Conservation (phyloP, 148 eudicot species). For the Hydrangea macrophylla region DNA sequence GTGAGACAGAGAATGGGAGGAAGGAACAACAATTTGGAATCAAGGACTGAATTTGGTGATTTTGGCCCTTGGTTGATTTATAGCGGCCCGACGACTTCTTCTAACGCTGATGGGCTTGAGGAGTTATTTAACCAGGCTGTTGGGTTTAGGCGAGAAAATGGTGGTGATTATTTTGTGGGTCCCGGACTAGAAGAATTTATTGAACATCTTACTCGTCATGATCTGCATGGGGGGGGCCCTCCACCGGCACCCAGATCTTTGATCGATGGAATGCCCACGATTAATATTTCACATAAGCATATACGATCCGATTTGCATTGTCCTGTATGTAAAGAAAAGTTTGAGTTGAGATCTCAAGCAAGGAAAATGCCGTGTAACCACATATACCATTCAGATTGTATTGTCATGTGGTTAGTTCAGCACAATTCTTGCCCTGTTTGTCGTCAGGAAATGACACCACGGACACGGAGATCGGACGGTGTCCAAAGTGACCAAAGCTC, state of each 20-base stretch:
- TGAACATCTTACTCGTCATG: constrained; percentile 24
- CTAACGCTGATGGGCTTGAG: constrained; percentile 29
- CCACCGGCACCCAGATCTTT: constrained; percentile 39
- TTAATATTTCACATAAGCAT: constrained; percentile 38
- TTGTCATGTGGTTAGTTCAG: constrained; percentile 48
- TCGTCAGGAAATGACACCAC: constrained; percentile 28
- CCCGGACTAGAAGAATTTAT: constrained; percentile 50
- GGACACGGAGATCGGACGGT: constrained; percentile 4
- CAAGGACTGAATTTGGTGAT: constrained; percentile 17
- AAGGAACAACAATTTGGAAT: constrained; percentile 12
- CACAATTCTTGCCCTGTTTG: constrained; percentile 50
- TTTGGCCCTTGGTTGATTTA: constrained; percentile 37
- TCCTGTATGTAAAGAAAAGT: constrained; percentile 50
- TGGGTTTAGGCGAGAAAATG: constrained; percentile 39
- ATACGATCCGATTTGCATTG: constrained; percentile 36
- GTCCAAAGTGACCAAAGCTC: constrained; percentile 7
- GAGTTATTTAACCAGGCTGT: constrained; percentile 41
- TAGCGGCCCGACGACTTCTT: constrained; percentile 40
- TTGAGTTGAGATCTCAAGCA: constrained; percentile 40
- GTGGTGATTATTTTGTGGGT: constrained; percentile 46
- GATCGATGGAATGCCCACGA: constrained; percentile 39
- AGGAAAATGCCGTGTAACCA: constrained; percentile 47
- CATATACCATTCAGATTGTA: constrained; percentile 52
- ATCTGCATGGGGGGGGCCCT: constrained; percentile 28
- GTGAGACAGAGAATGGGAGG: constrained; percentile 30